Conservation (phyloP, 1,284 basidiomycete genomes). For the Phellinidium pouzarii region DNA sequence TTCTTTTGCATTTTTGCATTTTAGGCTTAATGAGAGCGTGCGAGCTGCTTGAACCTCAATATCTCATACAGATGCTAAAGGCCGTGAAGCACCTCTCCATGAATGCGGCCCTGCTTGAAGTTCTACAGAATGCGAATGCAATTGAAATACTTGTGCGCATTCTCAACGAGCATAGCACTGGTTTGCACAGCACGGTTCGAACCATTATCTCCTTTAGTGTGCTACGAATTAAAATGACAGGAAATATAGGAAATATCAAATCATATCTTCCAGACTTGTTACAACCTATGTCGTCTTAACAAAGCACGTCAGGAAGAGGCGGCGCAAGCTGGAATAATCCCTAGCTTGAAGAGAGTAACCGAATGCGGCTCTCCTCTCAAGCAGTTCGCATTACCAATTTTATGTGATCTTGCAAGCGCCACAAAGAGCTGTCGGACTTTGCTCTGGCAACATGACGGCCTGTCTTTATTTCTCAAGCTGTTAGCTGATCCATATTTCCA, state of each 20-base stretch:
- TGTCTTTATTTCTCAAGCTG: conserved; percentile 77
- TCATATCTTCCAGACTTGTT: conserved; percentile 91
- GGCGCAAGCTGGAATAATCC: conserved; percentile 90
- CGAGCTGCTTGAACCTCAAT: conserved; percentile 75
- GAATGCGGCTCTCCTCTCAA: conserved; percentile 85
- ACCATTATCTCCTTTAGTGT: neutral
- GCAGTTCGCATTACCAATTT: conserved; percentile 93
- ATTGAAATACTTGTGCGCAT: conserved; percentile 86
- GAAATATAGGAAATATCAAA: conserved; percentile 79
- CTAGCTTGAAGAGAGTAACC: conserved; percentile 83
- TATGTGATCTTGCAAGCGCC: conserved; percentile 92
- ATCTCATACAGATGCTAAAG: conserved; percentile 86
- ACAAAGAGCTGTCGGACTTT: conserved; percentile 85
- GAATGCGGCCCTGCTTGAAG: conserved; percentile 83
- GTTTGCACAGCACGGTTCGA: conserved; percentile 76
- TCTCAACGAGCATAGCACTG: conserved; percentile 74
- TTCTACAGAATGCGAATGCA: conserved; percentile 92
- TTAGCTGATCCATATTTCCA: conserved; percentile 95
- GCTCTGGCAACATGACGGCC: conserved; percentile 84
- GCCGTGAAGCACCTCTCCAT: conserved; percentile 95
- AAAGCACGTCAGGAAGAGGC: conserved; percentile 95
- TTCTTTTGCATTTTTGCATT: conserved; percentile 13
- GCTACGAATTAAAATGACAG: conserved; percentile 2
- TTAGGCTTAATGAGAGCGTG: conserved; percentile 80
- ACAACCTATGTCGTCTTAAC: conserved; percentile 90